phyloP scores from a whole-genome alignment of 441 rosid species.

The Sinapis alba region DNA sequence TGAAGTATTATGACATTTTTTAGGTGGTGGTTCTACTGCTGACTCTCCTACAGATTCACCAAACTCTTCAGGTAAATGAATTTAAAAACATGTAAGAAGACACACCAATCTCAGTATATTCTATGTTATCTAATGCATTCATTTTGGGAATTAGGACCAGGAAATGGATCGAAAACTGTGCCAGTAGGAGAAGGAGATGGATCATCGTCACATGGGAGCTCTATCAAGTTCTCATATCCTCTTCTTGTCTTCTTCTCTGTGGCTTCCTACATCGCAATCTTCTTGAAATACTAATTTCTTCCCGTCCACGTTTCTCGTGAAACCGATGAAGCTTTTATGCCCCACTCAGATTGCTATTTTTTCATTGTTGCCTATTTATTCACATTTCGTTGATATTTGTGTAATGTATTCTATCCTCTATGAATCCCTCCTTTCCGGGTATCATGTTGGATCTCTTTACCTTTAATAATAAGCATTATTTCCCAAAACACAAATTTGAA shows the following conservation, averaged over 20 bases:
- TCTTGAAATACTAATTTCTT: slow-evolving; percentile 40
- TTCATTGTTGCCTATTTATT: slow-evolving; percentile 35
- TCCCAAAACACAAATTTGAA: not conserved
- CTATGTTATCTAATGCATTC: slow-evolving; percentile 14
- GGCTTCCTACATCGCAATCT: slow-evolving; percentile 53
- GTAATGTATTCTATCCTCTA: slow-evolving; percentile 16
- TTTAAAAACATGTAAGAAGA: not conserved
- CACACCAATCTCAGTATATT: not conserved
- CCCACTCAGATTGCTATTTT: slow-evolving; percentile 31
- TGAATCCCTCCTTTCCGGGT: not conserved
- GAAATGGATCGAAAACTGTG: slow-evolving; percentile 62
- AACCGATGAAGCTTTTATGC: slow-evolving; percentile 15
- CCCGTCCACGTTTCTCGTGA: slow-evolving; percentile 1
- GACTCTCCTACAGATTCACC: slow-evolving; percentile 74
- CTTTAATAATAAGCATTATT: slow-evolving; percentile 40
- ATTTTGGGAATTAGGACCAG: slow-evolving; percentile 34
- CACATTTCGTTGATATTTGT: slow-evolving; percentile 37
- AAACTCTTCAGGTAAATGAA: slow-evolving; percentile 45
- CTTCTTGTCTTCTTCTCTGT: slow-evolving; percentile 54
- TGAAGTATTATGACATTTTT: not conserved
- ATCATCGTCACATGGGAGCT: slow-evolving; percentile 63
- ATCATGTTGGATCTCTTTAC: slow-evolving; percentile 40
- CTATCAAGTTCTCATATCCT: slow-evolving; percentile 53
- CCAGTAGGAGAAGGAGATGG: slow-evolving; percentile 62
- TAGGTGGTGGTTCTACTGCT: slow-evolving; percentile 79